phyloP scores from a whole-genome alignment of 148 eudicot genomes.

The Chenopodium berlandieri region DNA sequence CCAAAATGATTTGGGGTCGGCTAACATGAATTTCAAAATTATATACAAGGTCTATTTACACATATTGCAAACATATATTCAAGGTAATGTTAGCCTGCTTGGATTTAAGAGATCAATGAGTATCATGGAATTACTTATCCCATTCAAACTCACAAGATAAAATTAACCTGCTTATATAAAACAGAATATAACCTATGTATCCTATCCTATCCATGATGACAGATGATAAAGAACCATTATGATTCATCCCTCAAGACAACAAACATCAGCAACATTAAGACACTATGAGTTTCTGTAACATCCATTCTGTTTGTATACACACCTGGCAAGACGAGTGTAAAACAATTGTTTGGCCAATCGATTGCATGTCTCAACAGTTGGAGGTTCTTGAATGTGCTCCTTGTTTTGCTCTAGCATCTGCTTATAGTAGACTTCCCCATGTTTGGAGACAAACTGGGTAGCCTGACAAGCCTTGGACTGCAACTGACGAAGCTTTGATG shows the following conservation, averaged over 20 bases:
- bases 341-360: slow-evolving; percentile 55
- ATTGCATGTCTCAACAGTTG: slow-evolving; percentile 66
- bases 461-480: slow-evolving; percentile 57
- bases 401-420: slow-evolving; percentile 66
- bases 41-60: not conserved
- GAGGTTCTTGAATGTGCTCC: slow-evolving; percentile 55
- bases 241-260: not conserved
- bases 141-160: not conserved
- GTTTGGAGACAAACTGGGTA: slow-evolving; percentile 39
- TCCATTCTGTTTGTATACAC: not conserved
- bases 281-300: not conserved
- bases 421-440: slow-evolving; percentile 54
- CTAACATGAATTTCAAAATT: no score
- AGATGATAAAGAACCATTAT: not conserved
- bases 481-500: slow-evolving; percentile 52
- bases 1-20: no score
- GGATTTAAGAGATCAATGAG: not conserved
- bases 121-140: not conserved
- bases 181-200: not conserved
- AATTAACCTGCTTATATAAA: not conserved
- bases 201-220: not conserved
- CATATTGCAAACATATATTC: not conserved
- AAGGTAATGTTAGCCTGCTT: not conserved
- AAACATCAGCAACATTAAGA: not conserved
- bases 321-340: slow-evolving; percentile 88